Evolutionary conservation across 177 flowering plant species (phyloP).

Genomic region (Vitis hybrid): DNA sequence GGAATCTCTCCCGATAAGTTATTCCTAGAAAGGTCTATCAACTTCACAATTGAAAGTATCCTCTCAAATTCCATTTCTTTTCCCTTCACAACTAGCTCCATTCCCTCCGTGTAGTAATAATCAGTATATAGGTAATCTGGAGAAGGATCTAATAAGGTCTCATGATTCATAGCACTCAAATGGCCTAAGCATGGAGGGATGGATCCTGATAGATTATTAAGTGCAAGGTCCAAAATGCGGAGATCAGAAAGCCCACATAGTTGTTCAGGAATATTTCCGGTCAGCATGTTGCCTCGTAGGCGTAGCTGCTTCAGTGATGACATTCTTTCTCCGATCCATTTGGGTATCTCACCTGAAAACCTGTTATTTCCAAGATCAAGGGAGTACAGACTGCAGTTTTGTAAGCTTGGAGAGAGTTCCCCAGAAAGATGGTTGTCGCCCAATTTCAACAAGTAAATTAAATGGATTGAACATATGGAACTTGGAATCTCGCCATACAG

Average conservation of each 20-base stretch:
- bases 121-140: too few relatives aligned
- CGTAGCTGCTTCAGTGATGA: too few relatives aligned
- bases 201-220: conserved; percentile 11
- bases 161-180: too few relatives aligned
- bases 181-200: conserved; percentile 13
- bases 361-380: too few relatives aligned
- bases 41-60: background rate
- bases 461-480: conserved; percentile 3
- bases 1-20: conserved; percentile 23
- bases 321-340: too few relatives aligned
- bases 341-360: too few relatives aligned
- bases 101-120: background rate
- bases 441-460: background rate
- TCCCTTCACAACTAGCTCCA: conserved; percentile 1
- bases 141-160: too few relatives aligned
- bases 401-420: too few relatives aligned
- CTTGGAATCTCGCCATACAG: conserved; percentile 21
- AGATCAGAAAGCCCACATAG: conserved; percentile 6
- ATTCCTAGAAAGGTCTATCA: conserved; percentile 25
- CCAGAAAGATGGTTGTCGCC: too few relatives aligned
- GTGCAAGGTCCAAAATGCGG: conserved; percentile 15
- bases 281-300: conserved; percentile 2
- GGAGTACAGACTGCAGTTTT: too few relatives aligned
- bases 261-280: conserved; percentile 9
- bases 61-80: conserved; percentile 5